phyloP scores from a whole-genome alignment of 2,329 filamentous ascomycete genomes.

The Cercospora sesami region DNA sequence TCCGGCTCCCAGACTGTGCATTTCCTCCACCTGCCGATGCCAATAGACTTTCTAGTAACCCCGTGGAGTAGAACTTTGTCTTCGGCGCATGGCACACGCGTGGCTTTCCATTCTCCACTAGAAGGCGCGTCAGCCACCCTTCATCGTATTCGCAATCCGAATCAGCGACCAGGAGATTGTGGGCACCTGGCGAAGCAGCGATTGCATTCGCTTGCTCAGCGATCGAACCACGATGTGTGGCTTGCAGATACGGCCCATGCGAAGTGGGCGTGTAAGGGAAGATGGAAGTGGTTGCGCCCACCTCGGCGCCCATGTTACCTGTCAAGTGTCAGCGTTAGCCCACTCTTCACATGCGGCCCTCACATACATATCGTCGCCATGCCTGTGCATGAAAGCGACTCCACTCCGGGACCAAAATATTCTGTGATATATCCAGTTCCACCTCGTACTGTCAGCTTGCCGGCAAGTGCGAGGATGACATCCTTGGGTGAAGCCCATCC shows the following conservation, averaged over 20 bases:
- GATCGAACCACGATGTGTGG: conserved; percentile 75
- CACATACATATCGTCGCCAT: conserved; percentile 75
- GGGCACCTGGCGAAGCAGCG: conserved; percentile 58
- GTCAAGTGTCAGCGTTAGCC: conserved; percentile 61
- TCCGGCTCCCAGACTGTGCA: not conserved
- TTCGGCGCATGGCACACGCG: conserved; percentile 2
- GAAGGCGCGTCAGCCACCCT: conserved; percentile 26
- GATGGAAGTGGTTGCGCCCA: conserved; percentile 90
- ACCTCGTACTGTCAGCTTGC: conserved; percentile 81
- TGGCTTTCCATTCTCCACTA: not conserved
- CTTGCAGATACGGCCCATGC: conserved; percentile 82
- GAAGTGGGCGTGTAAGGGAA: conserved; percentile 82
- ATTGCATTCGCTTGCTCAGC: conserved; percentile 66
- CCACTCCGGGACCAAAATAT: conserved; percentile 71
- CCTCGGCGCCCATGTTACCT: conserved; percentile 72
- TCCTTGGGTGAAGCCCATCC: conserved; percentile 96
- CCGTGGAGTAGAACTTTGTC: not conserved
- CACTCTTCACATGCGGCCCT: not conserved
- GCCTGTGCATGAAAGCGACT: conserved; percentile 85
- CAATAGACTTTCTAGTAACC: not conserved
- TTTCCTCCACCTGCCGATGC: not conserved
- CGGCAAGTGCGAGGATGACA: conserved; percentile 85
- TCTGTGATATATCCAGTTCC: conserved; percentile 95
- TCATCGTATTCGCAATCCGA: conserved; percentile 83
- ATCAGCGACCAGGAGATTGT: conserved; percentile 73